Base-by-base conservation (phyloP, 306 rosid species). In the Potentilla sterilis region DNA sequence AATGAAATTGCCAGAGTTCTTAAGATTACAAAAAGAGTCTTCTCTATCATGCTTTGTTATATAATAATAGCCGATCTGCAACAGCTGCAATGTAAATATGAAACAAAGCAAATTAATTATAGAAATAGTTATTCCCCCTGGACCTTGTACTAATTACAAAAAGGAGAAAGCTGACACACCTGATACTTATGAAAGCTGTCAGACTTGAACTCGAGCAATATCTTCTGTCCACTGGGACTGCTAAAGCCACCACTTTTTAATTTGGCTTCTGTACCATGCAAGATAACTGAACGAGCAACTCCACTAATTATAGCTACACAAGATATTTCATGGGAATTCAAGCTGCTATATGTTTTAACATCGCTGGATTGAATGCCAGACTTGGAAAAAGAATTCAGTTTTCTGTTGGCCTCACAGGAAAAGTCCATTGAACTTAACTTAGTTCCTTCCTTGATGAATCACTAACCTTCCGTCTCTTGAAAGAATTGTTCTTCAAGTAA, bases 41-140 rank as follows among this genome's bases (percentile, higher is more conserved):
- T 86, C 83, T 66, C 51, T 64, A 55, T 78, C 52, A 82, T 84
- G 85, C 80, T 86, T 84, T 81, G 83, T 66, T 61, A 90, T 79
- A 85, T 92, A 95, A 86, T 88, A 84, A 77, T 81, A 81, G 75
- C 96, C 97, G 79, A 95, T 92, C 86, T 86, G 95, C 89, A 95
- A 75, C 64, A 82, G 74, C 98, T 90, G 93, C 84, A 81, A 83
- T 80, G 64, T 52, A 65, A 73, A 74, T 59, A 42, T 72, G 79
- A 83, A 74, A 41, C 47, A 73, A 76, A 81, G 83, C 75, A 67
- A 43, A 55, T 74, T 63, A 12, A 57, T 47, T 73, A 74, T 76
- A 59, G 24, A 58, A 71, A 66, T 42, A 67, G 28, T 51, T 78
- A 47, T 18, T 42, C 74, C 38, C 1, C 75, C 51, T 14, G 6